These are phyloP conservation scores for Candida xiaguanensis DNA, from an alignment of 805 yeast genomes.

Conservation along the genomic window DNA sequence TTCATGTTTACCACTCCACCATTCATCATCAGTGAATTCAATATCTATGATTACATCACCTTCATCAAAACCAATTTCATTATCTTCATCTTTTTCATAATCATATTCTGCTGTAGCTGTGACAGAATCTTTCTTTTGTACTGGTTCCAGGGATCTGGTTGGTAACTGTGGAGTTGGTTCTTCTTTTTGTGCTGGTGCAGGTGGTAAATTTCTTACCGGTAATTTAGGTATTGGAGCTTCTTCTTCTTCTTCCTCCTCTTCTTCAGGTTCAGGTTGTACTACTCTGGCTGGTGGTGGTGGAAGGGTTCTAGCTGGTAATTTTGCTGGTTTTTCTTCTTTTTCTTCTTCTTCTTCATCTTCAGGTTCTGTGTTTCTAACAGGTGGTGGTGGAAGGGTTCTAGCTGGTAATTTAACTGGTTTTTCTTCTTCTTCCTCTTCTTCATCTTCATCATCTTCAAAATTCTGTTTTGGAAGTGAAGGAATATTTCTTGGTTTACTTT, in stretches of 20 bases:
- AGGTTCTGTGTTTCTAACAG: conserved; percentile 4
- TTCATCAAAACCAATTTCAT: conserved; percentile 64
- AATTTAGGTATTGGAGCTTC: conserved; percentile 14
- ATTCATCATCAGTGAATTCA: conserved; percentile 69
- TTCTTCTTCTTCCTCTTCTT: conserved; percentile 12
- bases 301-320: conserved; percentile 18
- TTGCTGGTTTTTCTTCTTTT: conserved; percentile 9
- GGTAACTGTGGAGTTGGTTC: conserved; percentile 19
- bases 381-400: conserved; percentile 10
- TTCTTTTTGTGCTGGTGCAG: conserved; percentile 11
- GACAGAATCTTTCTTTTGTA: conserved; percentile 11
- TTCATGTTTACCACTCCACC: conserved; percentile 53
- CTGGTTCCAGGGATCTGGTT: conserved; percentile 10
- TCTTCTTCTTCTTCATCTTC: conserved; percentile 12
- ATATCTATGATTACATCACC: conserved; percentile 67
- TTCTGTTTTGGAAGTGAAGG: conserved; percentile 10
- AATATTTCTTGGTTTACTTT: conserved; percentile 9
- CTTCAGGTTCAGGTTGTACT: conserved; percentile 11
- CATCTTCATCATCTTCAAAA: conserved; percentile 7
- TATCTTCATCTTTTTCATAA: conserved; percentile 70
- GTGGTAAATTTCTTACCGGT: conserved; percentile 17
- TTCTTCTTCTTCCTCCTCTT: conserved; percentile 22
- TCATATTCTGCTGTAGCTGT: conserved; percentile 82
- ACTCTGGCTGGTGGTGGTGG: conserved; percentile 9
- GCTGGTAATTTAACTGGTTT: conserved; percentile 9